Evolutionary conservation across 495 filamentous ascomycete genomes (phyloP).

Genomic region (Lepraria neglecta): DNA sequence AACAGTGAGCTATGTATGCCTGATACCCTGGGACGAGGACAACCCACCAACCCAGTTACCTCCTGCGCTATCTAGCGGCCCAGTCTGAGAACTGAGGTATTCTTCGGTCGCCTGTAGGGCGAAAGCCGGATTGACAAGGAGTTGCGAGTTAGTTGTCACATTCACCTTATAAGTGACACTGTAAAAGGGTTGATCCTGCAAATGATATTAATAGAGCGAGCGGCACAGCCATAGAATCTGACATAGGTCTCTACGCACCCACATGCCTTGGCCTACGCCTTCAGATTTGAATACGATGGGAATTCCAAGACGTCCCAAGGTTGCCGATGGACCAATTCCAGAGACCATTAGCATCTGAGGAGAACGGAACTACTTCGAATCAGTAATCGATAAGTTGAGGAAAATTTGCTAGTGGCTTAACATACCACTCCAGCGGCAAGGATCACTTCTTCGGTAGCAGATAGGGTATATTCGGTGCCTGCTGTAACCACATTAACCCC

Average conservation of each 20-base stretch:
- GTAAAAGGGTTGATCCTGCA: slow-evolving; percentile 34
- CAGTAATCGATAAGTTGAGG: too few relatives aligned
- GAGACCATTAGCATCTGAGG: slow-evolving; percentile 44
- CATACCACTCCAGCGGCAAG: slow-evolving; percentile 42
- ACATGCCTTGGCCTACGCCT: slow-evolving; percentile 29
- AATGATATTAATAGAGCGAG: too few relatives aligned
- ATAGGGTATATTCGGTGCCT: slow-evolving; percentile 33
- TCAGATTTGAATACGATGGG: too few relatives aligned
- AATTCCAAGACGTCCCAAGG: slow-evolving; percentile 28
- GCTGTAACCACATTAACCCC: slow-evolving; percentile 42
- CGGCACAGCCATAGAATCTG: too few relatives aligned
- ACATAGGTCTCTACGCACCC: too few relatives aligned
- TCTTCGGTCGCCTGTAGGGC: slow-evolving; percentile 3
- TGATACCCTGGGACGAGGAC: not conserved
- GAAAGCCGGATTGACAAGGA: not conserved
- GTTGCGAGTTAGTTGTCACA: slow-evolving; percentile 23
- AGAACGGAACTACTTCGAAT: not conserved
- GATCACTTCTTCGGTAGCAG: slow-evolving; percentile 50
- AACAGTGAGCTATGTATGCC: slow-evolving; percentile 27
- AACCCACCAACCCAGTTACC: not conserved
- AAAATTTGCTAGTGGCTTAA: not conserved
- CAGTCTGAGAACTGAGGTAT: too few relatives aligned
- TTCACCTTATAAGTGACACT: slow-evolving; percentile 30
- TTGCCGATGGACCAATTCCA: slow-evolving; percentile 33
- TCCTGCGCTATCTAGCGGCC: too few relatives aligned